Evolutionary conservation across 805 yeast species (phyloP), one percentile per base, ranked within the genome.

Genomic region (Saccharomycopsis babjevae): DNA sequence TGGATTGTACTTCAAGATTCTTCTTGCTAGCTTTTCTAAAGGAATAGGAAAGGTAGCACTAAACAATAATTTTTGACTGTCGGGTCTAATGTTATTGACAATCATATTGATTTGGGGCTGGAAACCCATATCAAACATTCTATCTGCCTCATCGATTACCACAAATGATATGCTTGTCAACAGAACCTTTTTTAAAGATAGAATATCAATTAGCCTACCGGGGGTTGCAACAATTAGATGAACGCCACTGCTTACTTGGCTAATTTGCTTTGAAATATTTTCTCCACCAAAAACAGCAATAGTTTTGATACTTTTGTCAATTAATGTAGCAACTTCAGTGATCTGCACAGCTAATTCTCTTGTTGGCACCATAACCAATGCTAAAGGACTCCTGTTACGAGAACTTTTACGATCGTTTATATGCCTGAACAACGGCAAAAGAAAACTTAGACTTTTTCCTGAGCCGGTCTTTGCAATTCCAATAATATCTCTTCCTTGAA

Each of bases 391-490:
- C 8, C 83, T 79, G 13, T 84, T 89, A 2, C 66, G 65, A 3
- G 54, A 18, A 0, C 71, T 63, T 0, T 82, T 82, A 1, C 81
- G 73, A 54, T 89, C 92, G 61, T 83, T 80, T 10, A 94, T 83
- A 64, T 93, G 98, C 58, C 97, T 78, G 58, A 93, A 76, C 73
- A 94, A 72, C 0, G 99, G 97, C 6, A 94, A 70, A 8, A 91
- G 75, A 72, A 89, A 94, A 1, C 97, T 88, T 66, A 93, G 78
- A 0, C 99, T 94, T 70, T 94, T 94, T 2, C 99, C 99, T 0
- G 97, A 89, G 0, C 99, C 99, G 0, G 99, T 94, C 65, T 91
- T 90, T 0, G 99, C 98, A 22, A 94, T 86, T 5, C 97, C 97
- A 56, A 94, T 86, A 7, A 93, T 82, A 73, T 94, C 98, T 56